Evolutionary conservation across 2,329 filamentous ascomycete species (phyloP), one percentile per base, ranked within the genome.

Genomic region (Teratosphaeria epicoccoides): DNA sequence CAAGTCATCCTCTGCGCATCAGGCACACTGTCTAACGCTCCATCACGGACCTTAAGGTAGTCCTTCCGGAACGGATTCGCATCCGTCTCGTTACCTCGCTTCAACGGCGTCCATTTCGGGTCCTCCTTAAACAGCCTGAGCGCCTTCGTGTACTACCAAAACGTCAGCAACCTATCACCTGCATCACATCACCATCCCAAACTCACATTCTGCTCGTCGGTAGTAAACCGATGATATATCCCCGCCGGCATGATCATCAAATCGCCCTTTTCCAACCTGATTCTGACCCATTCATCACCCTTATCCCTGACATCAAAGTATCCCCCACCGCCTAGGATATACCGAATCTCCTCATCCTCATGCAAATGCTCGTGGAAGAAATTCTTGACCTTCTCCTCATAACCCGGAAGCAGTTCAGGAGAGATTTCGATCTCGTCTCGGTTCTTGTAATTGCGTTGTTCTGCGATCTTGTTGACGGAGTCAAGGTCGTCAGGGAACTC

Each of bases 101-200:
- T 95, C 59, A 98, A 71, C 12, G 93, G 87, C 29, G 89, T 97
- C 93, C 93, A 98, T 73, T 97, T 96, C 28, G 93, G 93, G 71
- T 97, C 90, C 59, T 97, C 93, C 74, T 97, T 90, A 80, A 97
- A 98, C 49, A 98, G 76, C 52, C 93, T 81, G 88, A 97, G 91
- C 12, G 93, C 93, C 66, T 94, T 87, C 59, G 95, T 88, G 66
- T 91, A 96, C 90, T 96, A 24, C 24, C 5, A 24, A 25, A 20
- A 55, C 40, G 50, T 65, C 46, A 68, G 61, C 49, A 50, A 46
- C 47, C 10, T 20, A 22, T 24, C 5, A 14, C 43, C 22, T 4
- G 24, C 12, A 7, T 9, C 23, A 23, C 43, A 12, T n/a, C 23
- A 23, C 6, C 43, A 24, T 12, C 4, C 6, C 47, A 43, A 25